A percentile compares a stretch with the other conserved stretches of the same genome.
These are phyloP conservation scores for Camellia sinensis DNA, from an alignment of 148 eudicot genomes.

Conservation along the genomic window DNA sequence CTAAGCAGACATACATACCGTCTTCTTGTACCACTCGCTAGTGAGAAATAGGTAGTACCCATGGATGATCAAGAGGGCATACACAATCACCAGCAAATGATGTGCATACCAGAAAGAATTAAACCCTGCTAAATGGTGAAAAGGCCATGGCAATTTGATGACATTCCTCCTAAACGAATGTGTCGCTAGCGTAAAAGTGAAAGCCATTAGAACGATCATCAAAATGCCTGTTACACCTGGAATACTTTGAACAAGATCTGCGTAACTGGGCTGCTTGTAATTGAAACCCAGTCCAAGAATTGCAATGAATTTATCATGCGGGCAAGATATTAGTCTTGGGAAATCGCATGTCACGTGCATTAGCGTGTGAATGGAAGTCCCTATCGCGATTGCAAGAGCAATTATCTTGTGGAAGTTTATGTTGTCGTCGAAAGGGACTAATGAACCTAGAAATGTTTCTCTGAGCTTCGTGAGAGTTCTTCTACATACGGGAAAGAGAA, in stretches of 20 bases:
- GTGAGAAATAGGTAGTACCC: slow-evolving; percentile 69
- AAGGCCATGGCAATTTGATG: slow-evolving; percentile 70
- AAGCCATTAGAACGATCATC: slow-evolving; percentile 68
- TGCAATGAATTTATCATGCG: slow-evolving; percentile 30
- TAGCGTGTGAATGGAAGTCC: slow-evolving; percentile 48
- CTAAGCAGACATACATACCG: slow-evolving; percentile 54
- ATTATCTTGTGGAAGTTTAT: slow-evolving; percentile 89
- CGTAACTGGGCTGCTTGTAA: slow-evolving; percentile 58
- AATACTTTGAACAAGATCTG: slow-evolving; percentile 40
- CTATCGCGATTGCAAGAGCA: slow-evolving; percentile 58
- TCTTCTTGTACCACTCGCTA: slow-evolving; percentile 68
- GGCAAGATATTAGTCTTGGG: slow-evolving; percentile 46
- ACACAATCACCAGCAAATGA: slow-evolving; percentile 70
- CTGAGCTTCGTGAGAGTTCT: slow-evolving; percentile 77
- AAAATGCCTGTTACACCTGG: slow-evolving; percentile 67
- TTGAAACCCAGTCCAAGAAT: slow-evolving; percentile 50
- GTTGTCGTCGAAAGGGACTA: slow-evolving; percentile 85
- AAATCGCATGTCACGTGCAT: slow-evolving; percentile 64
- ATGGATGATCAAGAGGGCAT: slow-evolving; percentile 64
- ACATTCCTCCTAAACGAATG: slow-evolving; percentile 88
- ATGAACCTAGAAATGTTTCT: slow-evolving; percentile 58
- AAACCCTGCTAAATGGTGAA: slow-evolving; percentile 76
- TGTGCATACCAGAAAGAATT: slow-evolving; percentile 95
- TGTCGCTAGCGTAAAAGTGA: slow-evolving; percentile 72
- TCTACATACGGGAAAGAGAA: slow-evolving; percentile 88